Evolutionary conservation across 1,284 basidiomycete species (phyloP), one percentile per base, ranked within the genome.

Genomic region (Malassezia japonica): DNA sequence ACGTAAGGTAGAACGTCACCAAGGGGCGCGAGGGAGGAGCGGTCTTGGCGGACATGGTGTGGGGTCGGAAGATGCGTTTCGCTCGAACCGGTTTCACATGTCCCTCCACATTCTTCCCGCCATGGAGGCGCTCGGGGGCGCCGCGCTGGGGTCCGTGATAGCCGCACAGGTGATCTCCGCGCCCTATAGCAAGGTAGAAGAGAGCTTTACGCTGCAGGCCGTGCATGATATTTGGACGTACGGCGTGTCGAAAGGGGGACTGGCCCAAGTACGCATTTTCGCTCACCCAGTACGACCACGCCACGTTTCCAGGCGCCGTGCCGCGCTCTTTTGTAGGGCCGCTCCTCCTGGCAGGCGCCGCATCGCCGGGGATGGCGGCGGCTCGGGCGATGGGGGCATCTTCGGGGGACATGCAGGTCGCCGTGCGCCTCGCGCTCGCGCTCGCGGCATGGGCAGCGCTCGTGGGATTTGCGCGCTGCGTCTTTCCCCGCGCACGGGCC

Each of bases 101-200:
- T 16, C 6, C 32, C 42, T 44, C 42, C 42, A 44, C 42, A 32
- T 33, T 9, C 18, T 33, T 12, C 33, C 27, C 18, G 16, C 27
- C 29, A 44, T 34, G 42, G 27, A 18, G n/a, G 21, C 41, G 13
- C 9, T 31, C 15, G 12, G 28, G 3, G 34, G 38, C 12, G 23
- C 21, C 1, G 5, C 25, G 18, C 38, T 52, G 7, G 40, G 23
- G 3, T 29, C 16, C 9, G 32, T 37, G 31, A 7, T 48, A 4
- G 20, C 24, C 15, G 33, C 29, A 32, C 40, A 43, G 33, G 43
- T 48, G 32, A 6, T 37, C 16, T n/a, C 59, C 78, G 32, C 62
- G 2, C 92, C 92, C 0, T 91, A 85, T 72, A 87, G 86, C 3
- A 98, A 98, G 75, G 92, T 98, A 33, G 94, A 98, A 74, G 92